Evolutionary conservation across 345 rosid genomes (phyloP).

Genomic region (Rhodamnia rubescens): DNA sequence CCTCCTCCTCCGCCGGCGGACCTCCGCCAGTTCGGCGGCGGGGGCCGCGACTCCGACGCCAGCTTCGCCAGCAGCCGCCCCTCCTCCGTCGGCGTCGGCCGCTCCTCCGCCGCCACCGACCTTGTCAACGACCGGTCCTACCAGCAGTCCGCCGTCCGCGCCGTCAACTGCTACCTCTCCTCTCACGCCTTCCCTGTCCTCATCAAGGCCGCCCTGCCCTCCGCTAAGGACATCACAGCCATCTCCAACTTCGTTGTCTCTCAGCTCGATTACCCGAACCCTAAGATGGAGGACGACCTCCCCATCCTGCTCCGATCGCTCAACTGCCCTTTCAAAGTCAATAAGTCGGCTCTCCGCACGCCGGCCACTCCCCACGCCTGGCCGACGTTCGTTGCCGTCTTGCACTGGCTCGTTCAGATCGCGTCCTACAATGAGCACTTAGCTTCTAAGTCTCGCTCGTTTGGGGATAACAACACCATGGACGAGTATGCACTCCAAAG

Average conservation of each 20-base stretch:
- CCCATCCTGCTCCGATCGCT: constrained; percentile 37
- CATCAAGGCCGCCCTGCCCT: constrained; percentile 33
- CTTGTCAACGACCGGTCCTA: constrained; percentile 38
- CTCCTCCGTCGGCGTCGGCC: constrained; percentile 53
- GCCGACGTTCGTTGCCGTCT: constrained; percentile 62
- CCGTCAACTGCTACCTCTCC: constrained; percentile 56
- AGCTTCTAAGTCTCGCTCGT: constrained; percentile 8
- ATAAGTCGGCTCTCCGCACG: constrained; percentile 67
- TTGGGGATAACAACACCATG: constrained; percentile 35
- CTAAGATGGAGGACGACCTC: constrained; percentile 67
- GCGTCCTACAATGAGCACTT: constrained; percentile 31
- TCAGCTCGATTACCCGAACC: constrained; percentile 31
- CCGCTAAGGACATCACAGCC: constrained; percentile 54
- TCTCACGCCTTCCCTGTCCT: constrained; percentile 33
- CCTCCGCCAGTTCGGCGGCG: constrained; percentile 7
- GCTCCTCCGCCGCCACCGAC: constrained; percentile 29
- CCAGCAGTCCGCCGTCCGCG: constrained; percentile 43
- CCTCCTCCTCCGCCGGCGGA: constrained; percentile 13
- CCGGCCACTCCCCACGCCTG: constrained; percentile 86
- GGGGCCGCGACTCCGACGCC: constrained; percentile 76
- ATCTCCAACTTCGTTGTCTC: constrained; percentile 44
- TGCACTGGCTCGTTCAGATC: constrained; percentile 73
- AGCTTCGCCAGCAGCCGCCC: constrained; percentile 89
- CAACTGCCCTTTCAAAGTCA: constrained; percentile 59
- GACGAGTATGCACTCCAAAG: constrained; percentile 27